These are phyloP conservation scores for Eucalyptus pumila DNA, from an alignment of 345 rosid genomes.

Conservation along the genomic window DNA sequence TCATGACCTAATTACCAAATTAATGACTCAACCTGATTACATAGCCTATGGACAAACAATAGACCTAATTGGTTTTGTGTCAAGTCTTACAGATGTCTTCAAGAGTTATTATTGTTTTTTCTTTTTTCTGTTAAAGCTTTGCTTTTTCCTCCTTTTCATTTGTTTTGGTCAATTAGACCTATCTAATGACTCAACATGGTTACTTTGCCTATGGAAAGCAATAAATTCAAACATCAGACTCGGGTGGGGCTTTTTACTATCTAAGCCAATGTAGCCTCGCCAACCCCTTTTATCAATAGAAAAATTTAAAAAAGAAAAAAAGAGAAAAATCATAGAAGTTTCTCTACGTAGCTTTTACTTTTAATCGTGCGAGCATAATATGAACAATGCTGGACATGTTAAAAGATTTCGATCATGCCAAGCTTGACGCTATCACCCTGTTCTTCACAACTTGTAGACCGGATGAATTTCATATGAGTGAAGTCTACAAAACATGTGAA, in stretches of 20 bases:
- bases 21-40: neutral
- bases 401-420: neutral
- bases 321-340: neutral
- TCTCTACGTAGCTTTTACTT: neutral
- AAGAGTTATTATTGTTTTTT: too few relatives aligned
- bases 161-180: neutral
- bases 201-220: neutral
- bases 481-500: neutral
- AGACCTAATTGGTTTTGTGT: neutral
- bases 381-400: neutral
- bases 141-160: neutral
- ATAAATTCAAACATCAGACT: neutral
- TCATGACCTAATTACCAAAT: neutral
- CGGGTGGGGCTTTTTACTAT: neutral
- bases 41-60: neutral
- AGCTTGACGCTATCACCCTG: neutral
- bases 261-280: neutral
- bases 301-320: too few relatives aligned
- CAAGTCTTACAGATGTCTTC: neutral
- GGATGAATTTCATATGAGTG: neutral
- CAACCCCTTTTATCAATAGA: neutral
- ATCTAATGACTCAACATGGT: neutral
- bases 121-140: neutral
- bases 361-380: neutral
- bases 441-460: neutral